Evolutionary conservation across 306 rosid genomes (phyloP), one percentile per base, ranked within the genome.

Genomic region (Dalbergia cochinchinensis): DNA sequence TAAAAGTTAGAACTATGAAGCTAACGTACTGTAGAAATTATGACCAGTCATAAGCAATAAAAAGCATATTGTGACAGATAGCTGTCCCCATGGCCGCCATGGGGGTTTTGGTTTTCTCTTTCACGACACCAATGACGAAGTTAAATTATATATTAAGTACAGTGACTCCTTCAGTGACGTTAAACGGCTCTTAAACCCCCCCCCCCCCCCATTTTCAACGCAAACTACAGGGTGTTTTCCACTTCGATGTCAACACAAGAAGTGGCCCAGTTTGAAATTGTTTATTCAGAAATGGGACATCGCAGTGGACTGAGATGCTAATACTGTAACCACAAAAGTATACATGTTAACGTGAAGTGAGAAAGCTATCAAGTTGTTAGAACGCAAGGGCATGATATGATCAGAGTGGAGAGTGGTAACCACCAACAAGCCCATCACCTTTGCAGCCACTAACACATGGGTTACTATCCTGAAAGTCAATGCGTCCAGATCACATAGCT

Each of bases 391-490:
- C 5, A 37, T 0, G 41, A 37, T 3, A 37, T 37, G 41, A 37
- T 37, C 20, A 79, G 39, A 50, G 35, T 63, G 22, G 79, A 80
- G 50, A 65, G 74, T 73, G 67, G 4, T 51, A 73, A 77, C 82
- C 33, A 82, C 86, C 74, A 70, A 63, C 85, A 82, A 83, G 71
- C 59, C 71, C 71, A 77, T 77, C 61, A 77, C 18, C 12, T 59
- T 63, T 65, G 69, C 47, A 57, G 51, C 64, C 78, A 83, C 79
- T 33, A 7, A 77, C 75, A 65, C 73, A 73, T 78, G 83, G 79
- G 72, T 78, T 66, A 16, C 16, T 51, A 76, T 67, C 59, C 76
- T 57, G 4, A 67, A 83, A 83, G 86, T 78, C 86, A 78, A 78
- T 83, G 73, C 67, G 58, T 78, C 68, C 35, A 26, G 14, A 61